Percentiles rank a stretch among this genome's conserved stretches.
Evolutionary conservation across 2,329 filamentous ascomycete species (phyloP).

Genomic region (Blumeriella jaapii): DNA sequence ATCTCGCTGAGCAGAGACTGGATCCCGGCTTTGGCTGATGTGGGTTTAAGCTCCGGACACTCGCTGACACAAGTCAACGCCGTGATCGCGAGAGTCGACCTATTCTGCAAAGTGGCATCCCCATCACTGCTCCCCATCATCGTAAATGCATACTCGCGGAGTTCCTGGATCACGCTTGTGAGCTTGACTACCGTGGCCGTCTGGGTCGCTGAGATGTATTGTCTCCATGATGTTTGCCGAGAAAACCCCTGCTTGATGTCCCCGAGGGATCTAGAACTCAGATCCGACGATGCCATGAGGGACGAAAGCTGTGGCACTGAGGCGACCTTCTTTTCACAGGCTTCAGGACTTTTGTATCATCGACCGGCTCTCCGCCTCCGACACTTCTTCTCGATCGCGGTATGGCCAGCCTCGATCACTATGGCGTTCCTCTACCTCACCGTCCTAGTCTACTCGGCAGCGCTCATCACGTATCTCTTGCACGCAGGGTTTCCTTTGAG

Average conservation of each 20-base stretch:
- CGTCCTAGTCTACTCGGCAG: constrained; percentile 35
- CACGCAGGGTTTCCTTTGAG: constrained; percentile 35
- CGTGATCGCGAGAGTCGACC: constrained; percentile 41
- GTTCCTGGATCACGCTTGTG: constrained; percentile 32
- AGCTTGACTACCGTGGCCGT: constrained; percentile 32
- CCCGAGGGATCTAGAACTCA: constrained; percentile 17
- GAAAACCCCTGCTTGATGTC: constrained; percentile 16
- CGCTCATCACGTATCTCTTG: constrained; percentile 42
- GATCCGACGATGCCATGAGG: neutral
- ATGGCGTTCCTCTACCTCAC: constrained; percentile 40
- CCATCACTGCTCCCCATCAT: constrained; percentile 34
- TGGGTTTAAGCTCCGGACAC: constrained; percentile 17
- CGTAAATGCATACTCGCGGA: constrained; percentile 34
- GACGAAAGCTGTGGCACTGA: neutral
- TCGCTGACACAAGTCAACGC: constrained; percentile 33
- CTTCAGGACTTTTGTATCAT: constrained; percentile 12
- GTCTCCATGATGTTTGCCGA: constrained; percentile 27
- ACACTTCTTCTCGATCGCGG: constrained; percentile 27
- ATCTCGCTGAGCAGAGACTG: constrained; percentile 34
- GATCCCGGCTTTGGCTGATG: constrained; percentile 28
- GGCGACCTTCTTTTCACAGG: too few species aligned
- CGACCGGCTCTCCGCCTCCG: constrained; percentile 18
- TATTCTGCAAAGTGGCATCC: constrained; percentile 41
- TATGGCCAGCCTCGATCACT: constrained; percentile 35
- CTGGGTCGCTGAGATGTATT: constrained; percentile 28